Evolutionary conservation across 192 early-diverging fungal genomes (phyloP).

Genomic region (Dimargaris cristalligena): DNA sequence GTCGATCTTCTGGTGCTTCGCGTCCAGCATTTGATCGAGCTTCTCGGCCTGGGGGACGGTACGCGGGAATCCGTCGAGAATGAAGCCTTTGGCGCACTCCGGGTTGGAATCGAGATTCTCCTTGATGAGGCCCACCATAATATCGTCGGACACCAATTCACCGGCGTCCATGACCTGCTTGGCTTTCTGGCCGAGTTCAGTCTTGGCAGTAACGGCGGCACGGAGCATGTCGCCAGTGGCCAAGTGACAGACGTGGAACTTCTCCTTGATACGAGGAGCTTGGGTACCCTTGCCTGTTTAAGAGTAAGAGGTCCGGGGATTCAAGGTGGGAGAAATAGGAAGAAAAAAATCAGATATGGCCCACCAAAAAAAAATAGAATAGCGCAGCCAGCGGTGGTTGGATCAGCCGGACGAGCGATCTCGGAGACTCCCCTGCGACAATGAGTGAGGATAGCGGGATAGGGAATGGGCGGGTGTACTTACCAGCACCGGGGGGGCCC

Average conservation of each 20-base stretch:
- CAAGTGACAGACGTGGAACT: conserved; percentile 92
- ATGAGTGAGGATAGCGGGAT: neutral
- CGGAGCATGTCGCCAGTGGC: conserved; percentile 99
- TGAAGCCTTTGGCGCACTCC: conserved; percentile 96
- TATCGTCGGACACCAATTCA: conserved; percentile 93
- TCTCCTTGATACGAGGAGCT: conserved; percentile 89
- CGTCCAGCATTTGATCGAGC: conserved; percentile 87
- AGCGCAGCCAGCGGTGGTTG: neutral
- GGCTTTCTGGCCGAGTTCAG: conserved; percentile 82
- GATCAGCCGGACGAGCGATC: neutral
- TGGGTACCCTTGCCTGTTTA: conserved; percentile 73
- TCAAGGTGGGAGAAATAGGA: neutral
- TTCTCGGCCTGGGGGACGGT: conserved; percentile 97
- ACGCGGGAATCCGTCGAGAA: conserved; percentile 97
- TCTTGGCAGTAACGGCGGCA: conserved; percentile 82
- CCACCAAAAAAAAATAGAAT: neutral
- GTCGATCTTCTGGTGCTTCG: conserved; percentile 64
- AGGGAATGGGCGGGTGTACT: conserved; percentile 15
- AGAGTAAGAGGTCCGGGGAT: conserved; percentile 1
- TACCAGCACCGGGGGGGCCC: conserved; percentile 80
- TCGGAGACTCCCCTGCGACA: neutral
- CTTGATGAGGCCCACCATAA: conserved; percentile 92
- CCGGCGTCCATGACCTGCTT: conserved; percentile 99
- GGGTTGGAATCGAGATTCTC: conserved; percentile 89
- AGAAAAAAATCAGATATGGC: neutral